A percentile compares a stretch with the other conserved stretches of the same genome.
Conservation (phyloP, 148 eudicot genomes). For the Chenopodium formosanum region DNA sequence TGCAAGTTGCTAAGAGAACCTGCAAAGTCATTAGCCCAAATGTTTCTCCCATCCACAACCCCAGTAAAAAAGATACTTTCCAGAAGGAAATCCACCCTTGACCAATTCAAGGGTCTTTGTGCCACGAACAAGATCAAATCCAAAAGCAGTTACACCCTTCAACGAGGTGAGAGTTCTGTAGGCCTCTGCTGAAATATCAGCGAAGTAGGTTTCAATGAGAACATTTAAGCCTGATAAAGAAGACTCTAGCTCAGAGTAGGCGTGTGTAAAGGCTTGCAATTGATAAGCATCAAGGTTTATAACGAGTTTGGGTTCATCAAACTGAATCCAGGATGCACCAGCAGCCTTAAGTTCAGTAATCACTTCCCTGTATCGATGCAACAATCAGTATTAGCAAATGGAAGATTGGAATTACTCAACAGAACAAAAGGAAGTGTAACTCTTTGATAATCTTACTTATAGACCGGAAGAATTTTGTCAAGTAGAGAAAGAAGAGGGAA, state of each 20-base stretch:
- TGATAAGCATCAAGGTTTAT: conserved; percentile 56
- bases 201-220: conserved; percentile 60
- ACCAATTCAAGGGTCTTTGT: conserved; percentile 55
- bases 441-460: conserved; percentile 37
- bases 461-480: conserved; percentile 52
- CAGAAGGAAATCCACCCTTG: conserved; percentile 55
- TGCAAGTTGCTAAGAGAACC: conserved; percentile 52
- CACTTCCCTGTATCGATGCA: conserved; percentile 47
- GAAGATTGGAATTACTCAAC: background rate
- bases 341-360: conserved; percentile 59
- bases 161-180: conserved; percentile 46
- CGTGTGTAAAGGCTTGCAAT: conserved; percentile 49
- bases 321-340: conserved; percentile 71
- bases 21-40: conserved; percentile 74
- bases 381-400: conserved; percentile 5
- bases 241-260: conserved; percentile 58
- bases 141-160: conserved; percentile 60
- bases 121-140: conserved; percentile 75
- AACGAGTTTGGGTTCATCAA: conserved; percentile 67
- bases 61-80: conserved; percentile 69
- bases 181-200: conserved; percentile 61
- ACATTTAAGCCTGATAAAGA: conserved; percentile 50
- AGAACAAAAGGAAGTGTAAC: background rate
- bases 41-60: conserved; percentile 72
- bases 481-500: conserved; percentile 56